These are phyloP conservation scores for Flammula alnicola DNA, from an alignment of 1,284 basidiomycete species.

Conservation along the genomic window DNA sequence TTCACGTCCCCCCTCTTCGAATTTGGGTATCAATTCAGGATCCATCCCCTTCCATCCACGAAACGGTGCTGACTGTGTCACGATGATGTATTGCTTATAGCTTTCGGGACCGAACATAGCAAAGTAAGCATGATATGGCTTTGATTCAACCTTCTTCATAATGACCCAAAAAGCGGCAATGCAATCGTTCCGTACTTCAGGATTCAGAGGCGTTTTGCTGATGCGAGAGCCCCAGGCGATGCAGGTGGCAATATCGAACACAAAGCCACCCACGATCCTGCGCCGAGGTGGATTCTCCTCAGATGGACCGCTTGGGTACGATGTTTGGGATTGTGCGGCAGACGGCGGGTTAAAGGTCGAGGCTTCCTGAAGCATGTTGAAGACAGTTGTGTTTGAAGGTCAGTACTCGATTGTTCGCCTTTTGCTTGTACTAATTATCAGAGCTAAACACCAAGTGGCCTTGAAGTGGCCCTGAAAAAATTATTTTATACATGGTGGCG, in stretches of 20 bases:
- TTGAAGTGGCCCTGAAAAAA: no score
- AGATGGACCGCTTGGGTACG: no score
- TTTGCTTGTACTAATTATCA: no score
- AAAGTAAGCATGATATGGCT: neutral
- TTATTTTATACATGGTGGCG: no score
- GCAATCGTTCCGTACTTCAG: neutral
- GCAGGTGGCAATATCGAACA: slow-evolving; percentile 6
- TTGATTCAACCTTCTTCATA: neutral
- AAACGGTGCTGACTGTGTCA: slow-evolving; percentile 13
- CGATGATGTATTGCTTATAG: slow-evolving; percentile 11
- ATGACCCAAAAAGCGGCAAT: neutral
- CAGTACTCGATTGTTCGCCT: no score
- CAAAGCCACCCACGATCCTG: slow-evolving; percentile 20
- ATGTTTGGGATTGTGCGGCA: no score
- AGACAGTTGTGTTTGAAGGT: no score
- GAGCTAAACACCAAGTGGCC: no score
- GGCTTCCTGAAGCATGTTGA: no score
- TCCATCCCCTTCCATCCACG: slow-evolving; percentile 15
- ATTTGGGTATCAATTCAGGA: slow-evolving; percentile 12
- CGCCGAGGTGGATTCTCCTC: no score
- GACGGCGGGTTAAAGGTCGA: no score
- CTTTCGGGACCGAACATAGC: neutral
- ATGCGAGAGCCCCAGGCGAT: slow-evolving; percentile 16
- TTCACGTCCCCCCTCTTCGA: slow-evolving; percentile 12
- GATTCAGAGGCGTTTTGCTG: neutral